Base-by-base conservation (phyloP, 2,329 filamentous ascomycete genomes). In the Pyrenophora seminiperda region DNA sequence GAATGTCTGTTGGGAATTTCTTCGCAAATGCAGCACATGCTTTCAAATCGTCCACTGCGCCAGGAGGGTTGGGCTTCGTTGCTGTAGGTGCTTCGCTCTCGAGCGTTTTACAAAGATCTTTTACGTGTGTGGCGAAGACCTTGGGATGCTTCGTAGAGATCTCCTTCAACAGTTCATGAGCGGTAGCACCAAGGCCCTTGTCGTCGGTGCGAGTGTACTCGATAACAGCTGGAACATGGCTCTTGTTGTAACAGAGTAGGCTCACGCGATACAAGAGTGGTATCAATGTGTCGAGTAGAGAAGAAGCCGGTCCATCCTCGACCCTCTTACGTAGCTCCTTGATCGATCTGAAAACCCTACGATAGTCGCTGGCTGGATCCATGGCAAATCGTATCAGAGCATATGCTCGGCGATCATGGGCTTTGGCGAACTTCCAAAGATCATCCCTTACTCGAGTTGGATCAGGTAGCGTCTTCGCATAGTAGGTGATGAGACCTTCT, bases 11-110 rank as follows among this genome's bases (percentile, higher is more conserved):
- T 0, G 93, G 87, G 61, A 95, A 93, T 62, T 88, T 91, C 65
- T 87, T 88, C 1, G 92, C 90, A 70, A 96, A 99, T 2, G 89
- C 91, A 7, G 93, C 89, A 70, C 94, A 97, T 2, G 95, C 93
- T 70, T 96, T 97, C 50, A 99, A 79, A 2, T 93, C 93, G 65
- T 97, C 90, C 10, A 94, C 90, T n/a, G 90, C 87, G 3, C 83
- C 81, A 1, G 84, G 73, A 44, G 93, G 88, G 54, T 92, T 92
- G 1, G 81, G 68, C 43, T 83, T 83, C 14, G 79, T 84, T 15
- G 83, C 79, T 3, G 84, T 86, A 0, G 94, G 94, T 1, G 90
- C 88, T 64, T 92, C 87, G 19, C 90, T 84, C 58, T 91, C 84
- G 14, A 99, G 82, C 50, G 91, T 87, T 67, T 90, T 91, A 75